Evolutionary conservation across 2,329 filamentous ascomycete genomes (phyloP).

Genomic region (Exophiala sp.): DNA sequence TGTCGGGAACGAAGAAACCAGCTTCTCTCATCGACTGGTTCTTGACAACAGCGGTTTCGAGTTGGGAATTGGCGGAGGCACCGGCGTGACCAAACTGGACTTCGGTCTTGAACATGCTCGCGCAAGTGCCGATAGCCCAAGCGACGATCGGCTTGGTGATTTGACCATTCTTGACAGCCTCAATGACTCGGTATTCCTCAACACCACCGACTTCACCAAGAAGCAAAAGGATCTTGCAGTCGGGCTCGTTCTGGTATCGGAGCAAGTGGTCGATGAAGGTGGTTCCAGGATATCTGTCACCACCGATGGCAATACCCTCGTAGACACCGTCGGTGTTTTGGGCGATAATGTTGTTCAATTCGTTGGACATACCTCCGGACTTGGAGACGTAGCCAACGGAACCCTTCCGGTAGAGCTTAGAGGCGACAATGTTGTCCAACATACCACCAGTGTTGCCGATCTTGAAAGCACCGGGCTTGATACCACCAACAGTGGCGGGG

Average conservation of each 20-base stretch:
- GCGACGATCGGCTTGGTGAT: constrained; percentile 99
- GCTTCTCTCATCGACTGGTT: constrained; percentile 96
- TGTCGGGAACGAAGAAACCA: constrained; percentile 89
- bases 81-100: constrained; percentile 99
- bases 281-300: constrained; percentile 97
- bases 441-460: constrained; percentile 99
- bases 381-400: constrained; percentile 99
- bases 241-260: constrained; percentile 91
- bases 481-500: constrained; percentile 95
- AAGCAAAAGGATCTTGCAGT: constrained; percentile 94
- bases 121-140: constrained; percentile 98
- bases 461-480: constrained; percentile 99
- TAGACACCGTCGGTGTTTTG: constrained; percentile 97
- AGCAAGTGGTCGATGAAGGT: constrained; percentile 99
- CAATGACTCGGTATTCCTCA: constrained; percentile 99
- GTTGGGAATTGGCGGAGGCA: constrained; percentile 97
- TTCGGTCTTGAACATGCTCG: constrained; percentile 99
- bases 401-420: constrained; percentile 99
- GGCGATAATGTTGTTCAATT: constrained; percentile 98
- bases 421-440: constrained; percentile 99
- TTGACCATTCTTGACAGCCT: constrained; percentile 87
- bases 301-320: constrained; percentile 98
- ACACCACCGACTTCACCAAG: constrained; percentile 99
- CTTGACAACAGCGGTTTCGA: constrained; percentile 95
- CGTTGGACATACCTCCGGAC: constrained; percentile 99